Evolutionary conservation across 163 green algal species (phyloP), one percentile per base, ranked within the genome.

Genomic region (Picocystis sp.): DNA sequence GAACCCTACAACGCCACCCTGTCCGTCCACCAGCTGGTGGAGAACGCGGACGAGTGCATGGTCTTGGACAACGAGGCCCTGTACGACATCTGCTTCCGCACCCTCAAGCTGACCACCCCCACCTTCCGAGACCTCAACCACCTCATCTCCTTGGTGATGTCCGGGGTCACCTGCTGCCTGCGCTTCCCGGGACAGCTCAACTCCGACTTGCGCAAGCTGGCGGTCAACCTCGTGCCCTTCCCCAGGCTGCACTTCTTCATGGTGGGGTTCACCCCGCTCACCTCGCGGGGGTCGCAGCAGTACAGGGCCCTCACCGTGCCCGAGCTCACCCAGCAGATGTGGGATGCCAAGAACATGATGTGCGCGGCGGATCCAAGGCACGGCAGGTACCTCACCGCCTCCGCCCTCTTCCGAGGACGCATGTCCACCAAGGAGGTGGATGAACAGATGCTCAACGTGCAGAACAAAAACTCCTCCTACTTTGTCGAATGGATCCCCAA

Each of bases 401-500:
- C 83, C 2, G 86, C 86, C 47, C 67, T 97, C 55, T 97, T 97
- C 86, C 81, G 89, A 62, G 89, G 89, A 51, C 76, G 83, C 65
- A 97, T 97, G 88, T 93, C 78, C 51, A 94, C 87, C 17, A 19
- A 19, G 17, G 17, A 19, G 17, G 17, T 19, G 17, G 17, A 19
- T 19, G 17, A 19, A 19, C 67, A 98, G 78, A 96, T 98, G 89
- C 79, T 95, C 12, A 94, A 95, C 67, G 87, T 98, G 57, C 89
- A 98, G 81, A 97, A 96, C 89, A 98, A 98, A 81, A 95, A 98
- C 79, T 89, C 72, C 50, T 89, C 73, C 51, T 96, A 98, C 81
- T 98, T 98, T 56, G 89, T 98, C 22, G 89, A 98, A 76, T 98
- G 89, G 89, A 98, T 98, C 70, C 89, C 89, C 70, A 97, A 98